Percentiles rank a stretch among this genome's conserved stretches.
Conservation (phyloP, 2,329 filamentous ascomycete genomes). For the Aspergillus melleus region DNA sequence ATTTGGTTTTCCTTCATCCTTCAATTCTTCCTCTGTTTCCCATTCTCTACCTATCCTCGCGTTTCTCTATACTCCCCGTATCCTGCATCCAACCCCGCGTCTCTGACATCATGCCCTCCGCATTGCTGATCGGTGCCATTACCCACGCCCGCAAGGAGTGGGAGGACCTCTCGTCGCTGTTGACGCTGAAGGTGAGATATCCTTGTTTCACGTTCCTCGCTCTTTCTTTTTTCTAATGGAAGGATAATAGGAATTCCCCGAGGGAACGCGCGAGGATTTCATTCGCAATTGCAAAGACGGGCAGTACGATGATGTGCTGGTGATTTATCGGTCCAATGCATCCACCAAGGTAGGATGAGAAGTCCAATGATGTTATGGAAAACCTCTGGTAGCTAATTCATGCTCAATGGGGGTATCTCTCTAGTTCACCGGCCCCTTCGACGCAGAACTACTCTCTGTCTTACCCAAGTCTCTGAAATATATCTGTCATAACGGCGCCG, state of each 20-base stretch:
- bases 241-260: slow-evolving; percentile 50
- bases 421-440: slow-evolving; percentile 49
- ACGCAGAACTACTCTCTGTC: slow-evolving; percentile 47
- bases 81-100: slow-evolving; percentile 1
- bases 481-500: slow-evolving; percentile 58
- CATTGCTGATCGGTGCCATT: slow-evolving; percentile 48
- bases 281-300: slow-evolving; percentile 56
- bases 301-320: slow-evolving; percentile 56
- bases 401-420: neutral
- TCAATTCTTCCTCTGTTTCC: neutral
- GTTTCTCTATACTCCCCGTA: slow-evolving; percentile 2
- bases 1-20: slow-evolving; percentile 1
- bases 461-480: slow-evolving; percentile 49
- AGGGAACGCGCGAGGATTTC: slow-evolving; percentile 57
- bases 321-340: slow-evolving; percentile 59
- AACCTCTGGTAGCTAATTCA: neutral
- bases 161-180: slow-evolving; percentile 41
- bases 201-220: no score
- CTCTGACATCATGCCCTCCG: slow-evolving; percentile 36
- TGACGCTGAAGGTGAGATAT: slow-evolving; percentile 43
- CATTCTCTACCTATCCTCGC: neutral
- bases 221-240: no score
- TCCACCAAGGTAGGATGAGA: slow-evolving; percentile 46
- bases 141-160: slow-evolving; percentile 46
- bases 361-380: neutral